phyloP scores from a whole-genome alignment of 305 asterid genomes.

The Solanum hybrid region DNA sequence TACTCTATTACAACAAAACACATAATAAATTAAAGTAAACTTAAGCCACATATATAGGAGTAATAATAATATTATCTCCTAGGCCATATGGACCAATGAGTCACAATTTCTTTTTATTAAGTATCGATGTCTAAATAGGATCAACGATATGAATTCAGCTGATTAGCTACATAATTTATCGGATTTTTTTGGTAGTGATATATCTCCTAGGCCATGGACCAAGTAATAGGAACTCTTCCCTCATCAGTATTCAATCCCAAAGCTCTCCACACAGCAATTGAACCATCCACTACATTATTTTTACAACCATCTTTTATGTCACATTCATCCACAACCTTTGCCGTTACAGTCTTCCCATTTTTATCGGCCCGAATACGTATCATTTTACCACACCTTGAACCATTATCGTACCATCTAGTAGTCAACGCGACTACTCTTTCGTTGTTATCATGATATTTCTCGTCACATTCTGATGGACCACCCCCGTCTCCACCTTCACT shows the following conservation, averaged over 20 bases:
- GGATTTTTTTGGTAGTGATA: background rate
- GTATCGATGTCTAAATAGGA: background rate
- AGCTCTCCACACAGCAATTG: constrained; percentile 5
- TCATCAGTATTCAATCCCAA: background rate
- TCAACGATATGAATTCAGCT: background rate
- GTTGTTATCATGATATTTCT: constrained; percentile 15
- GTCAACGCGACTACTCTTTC: constrained; percentile 37
- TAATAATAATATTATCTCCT: background rate
- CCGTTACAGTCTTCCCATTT: constrained; percentile 33
- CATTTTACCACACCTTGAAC: constrained; percentile 24
- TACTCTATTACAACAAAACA: background rate
- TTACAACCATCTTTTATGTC: constrained; percentile 37
- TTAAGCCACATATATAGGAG: background rate
- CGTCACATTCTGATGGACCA: constrained; percentile 29
- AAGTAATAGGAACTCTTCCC: background rate
- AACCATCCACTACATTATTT: constrained; percentile 5
- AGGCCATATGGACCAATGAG: background rate
- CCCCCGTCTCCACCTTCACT: constrained; percentile 41
- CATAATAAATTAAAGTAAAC: background rate
- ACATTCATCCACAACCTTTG: constrained; percentile 53
- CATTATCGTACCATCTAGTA: constrained; percentile 31
- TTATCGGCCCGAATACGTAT: constrained; percentile 14
- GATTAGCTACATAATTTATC: background rate
- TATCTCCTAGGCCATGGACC: background rate
- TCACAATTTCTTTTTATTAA: background rate